A percentile compares a stretch with the other conserved stretches of the same genome.
Evolutionary conservation across 2,329 filamentous ascomycete genomes (phyloP).

Genomic region (Verticillium klebahnii): DNA sequence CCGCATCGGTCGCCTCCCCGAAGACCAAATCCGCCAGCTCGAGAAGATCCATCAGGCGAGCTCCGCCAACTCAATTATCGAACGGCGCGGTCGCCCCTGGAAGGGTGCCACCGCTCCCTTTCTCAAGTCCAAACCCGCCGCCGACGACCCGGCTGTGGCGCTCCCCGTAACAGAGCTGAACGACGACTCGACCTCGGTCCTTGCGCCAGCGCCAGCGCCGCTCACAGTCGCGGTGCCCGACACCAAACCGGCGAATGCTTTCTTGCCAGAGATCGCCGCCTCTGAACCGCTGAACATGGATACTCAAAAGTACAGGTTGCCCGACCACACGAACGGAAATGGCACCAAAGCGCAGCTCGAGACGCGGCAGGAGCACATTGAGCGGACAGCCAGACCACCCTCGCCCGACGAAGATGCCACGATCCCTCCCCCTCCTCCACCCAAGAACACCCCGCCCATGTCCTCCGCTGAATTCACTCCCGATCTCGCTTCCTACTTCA

Average conservation of each 20-base stretch:
- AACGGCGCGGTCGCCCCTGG: constrained; percentile 68
- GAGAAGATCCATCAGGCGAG: constrained; percentile 61
- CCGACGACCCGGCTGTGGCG: constrained; percentile 1
- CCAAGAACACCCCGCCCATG: constrained; percentile 43
- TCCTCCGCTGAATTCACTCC: constrained; percentile 39
- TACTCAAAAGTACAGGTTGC: constrained; percentile 69
- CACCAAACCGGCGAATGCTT: constrained; percentile 21
- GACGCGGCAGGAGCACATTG: constrained; percentile 53
- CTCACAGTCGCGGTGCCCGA: background rate
- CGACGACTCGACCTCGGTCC: background rate
- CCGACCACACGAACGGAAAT: constrained; percentile 65
- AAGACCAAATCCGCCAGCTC: constrained; percentile 64
- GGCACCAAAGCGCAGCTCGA: constrained; percentile 59
- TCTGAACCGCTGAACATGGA: constrained; percentile 57
- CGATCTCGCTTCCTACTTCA: constrained; percentile 59
- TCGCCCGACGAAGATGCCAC: constrained; percentile 26
- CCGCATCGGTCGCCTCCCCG: constrained; percentile 62
- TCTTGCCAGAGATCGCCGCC: constrained; percentile 47
- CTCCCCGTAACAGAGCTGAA: background rate
- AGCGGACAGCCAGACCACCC: constrained; percentile 39
- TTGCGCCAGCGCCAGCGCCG: constrained; percentile 1
- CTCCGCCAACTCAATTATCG: constrained; percentile 45
- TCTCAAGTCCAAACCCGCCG: constrained; percentile 26
- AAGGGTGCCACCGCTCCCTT: constrained; percentile 58
- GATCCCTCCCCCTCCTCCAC: constrained; percentile 34